These are phyloP conservation scores for Moniliophthora roreri DNA, from an alignment of 1,284 basidiomycete genomes.

Conservation along the genomic window DNA sequence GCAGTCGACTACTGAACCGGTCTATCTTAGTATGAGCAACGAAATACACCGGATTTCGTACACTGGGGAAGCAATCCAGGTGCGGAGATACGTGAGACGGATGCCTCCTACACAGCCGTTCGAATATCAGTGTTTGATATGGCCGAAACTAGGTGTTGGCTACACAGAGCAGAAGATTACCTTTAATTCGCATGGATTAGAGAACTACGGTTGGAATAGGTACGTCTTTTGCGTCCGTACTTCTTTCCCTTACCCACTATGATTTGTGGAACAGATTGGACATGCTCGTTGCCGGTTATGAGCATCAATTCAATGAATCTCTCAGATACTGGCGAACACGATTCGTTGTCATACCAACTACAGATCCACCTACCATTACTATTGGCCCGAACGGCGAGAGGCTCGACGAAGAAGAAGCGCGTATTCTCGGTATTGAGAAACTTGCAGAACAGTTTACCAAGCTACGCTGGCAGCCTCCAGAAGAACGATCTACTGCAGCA, in stretches of 20 bases:
- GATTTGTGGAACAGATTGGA: conserved; percentile 50
- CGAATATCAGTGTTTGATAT: conserved; percentile 87
- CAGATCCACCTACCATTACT: conserved; percentile 58
- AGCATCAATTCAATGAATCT: conserved; percentile 77
- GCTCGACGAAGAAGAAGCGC: conserved; percentile 84
- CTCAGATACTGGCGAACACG: conserved; percentile 92
- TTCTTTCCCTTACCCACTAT: neutral
- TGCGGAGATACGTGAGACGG: conserved; percentile 83
- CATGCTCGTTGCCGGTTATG: conserved; percentile 86
- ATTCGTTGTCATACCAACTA: conserved; percentile 91
- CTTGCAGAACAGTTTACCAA: conserved; percentile 87
- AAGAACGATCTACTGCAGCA: conserved; percentile 40
- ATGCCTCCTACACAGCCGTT: conserved; percentile 65
- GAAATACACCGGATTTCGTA: conserved; percentile 94
- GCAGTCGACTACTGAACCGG: conserved; percentile 64
- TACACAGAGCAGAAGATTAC: conserved; percentile 79
- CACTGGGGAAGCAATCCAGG: conserved; percentile 84
- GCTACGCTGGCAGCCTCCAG: conserved; percentile 72
- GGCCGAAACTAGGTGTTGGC: conserved; percentile 86
- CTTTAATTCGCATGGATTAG: conserved; percentile 80
- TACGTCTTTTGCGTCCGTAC: conserved; percentile 26
- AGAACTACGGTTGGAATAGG: conserved; percentile 85
- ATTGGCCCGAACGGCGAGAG: conserved; percentile 65
- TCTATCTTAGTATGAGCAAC: conserved; percentile 93
- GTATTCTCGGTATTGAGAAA: conserved; percentile 88